A percentile compares a stretch with the other conserved stretches of the same genome.
Conservation (phyloP, 176 grass and related monocot genomes). For the Dendrocalamus sinicus region DNA sequence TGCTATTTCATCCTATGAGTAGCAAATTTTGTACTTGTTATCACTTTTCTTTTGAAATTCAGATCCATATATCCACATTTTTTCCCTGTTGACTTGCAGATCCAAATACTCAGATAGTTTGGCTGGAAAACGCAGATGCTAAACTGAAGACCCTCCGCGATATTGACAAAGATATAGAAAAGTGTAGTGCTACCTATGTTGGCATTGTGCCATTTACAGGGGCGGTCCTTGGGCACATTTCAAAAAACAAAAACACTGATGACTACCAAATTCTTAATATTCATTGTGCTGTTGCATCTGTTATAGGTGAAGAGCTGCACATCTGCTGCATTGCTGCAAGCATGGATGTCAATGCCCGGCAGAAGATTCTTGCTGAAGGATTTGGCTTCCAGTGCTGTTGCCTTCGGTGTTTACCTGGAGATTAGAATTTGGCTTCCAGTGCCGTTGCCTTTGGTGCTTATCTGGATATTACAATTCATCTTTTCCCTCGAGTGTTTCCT, state of each 20-base stretch:
- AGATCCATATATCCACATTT: conserved; percentile 53
- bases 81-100: conserved; percentile 52
- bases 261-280: neutral
- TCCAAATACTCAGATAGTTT: conserved; percentile 89
- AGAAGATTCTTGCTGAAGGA: conserved; percentile 83
- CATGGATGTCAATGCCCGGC: conserved; percentile 69
- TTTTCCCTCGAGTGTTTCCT: neutral
- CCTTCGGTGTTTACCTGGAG: conserved; percentile 64
- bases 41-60: conserved; percentile 22
- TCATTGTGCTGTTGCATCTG: conserved; percentile 12
- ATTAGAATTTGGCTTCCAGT: conserved; percentile 24
- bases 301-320: conserved; percentile 73
- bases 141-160: conserved; percentile 74
- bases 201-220: neutral
- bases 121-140: conserved; percentile 64
- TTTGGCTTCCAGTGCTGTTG: conserved; percentile 81
- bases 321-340: conserved; percentile 97
- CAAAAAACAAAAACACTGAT: neutral
- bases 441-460: too few species aligned
- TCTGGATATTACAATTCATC: conserved; percentile 9
- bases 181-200: neutral
- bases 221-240: neutral
- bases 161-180: conserved; percentile 69
- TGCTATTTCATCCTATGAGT: neutral
- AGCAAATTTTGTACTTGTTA: neutral